Percentiles rank a stretch among this genome's conserved stretches.
Evolutionary conservation across 78 protist species (phyloP).

Genomic region (Dictyostelium discoideum): DNA sequence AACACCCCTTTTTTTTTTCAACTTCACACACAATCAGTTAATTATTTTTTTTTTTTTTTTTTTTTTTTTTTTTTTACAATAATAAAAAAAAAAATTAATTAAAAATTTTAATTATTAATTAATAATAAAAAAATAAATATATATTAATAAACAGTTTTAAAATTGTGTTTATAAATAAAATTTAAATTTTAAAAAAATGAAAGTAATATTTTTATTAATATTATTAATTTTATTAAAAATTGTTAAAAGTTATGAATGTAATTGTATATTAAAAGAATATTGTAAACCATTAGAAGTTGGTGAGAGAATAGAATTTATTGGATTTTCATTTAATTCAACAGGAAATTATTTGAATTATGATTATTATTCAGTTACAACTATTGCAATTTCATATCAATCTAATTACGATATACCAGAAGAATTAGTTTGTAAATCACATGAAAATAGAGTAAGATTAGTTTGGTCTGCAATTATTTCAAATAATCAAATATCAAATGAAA

Average conservation of each 20-base stretch:
- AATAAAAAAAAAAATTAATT: no score
- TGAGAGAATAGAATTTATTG: neutral
- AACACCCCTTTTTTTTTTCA: no score
- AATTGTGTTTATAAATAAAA: no score
- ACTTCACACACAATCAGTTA: no score
- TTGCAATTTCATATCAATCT: neutral
- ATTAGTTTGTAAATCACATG: neutral
- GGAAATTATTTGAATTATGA: neutral
- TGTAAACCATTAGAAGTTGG: neutral
- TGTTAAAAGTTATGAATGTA: neutral
- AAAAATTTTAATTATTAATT: no score
- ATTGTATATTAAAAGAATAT: neutral
- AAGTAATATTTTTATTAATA: neutral
- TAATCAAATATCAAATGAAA: neutral
- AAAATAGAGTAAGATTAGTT: neutral
- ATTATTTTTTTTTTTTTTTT: no score
- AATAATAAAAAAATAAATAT: no score
- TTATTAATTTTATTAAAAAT: neutral
- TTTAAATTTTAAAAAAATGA: neutral
- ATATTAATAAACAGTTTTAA: no score
- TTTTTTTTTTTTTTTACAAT: no score
- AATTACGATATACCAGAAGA: neutral
- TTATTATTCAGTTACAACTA: neutral
- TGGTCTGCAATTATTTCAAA: neutral
- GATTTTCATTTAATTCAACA: neutral